A percentile compares a stretch with the other conserved stretches of the same genome.
phyloP scores from a whole-genome alignment of 805 yeast genomes.

The Myxozyma neotropica region DNA sequence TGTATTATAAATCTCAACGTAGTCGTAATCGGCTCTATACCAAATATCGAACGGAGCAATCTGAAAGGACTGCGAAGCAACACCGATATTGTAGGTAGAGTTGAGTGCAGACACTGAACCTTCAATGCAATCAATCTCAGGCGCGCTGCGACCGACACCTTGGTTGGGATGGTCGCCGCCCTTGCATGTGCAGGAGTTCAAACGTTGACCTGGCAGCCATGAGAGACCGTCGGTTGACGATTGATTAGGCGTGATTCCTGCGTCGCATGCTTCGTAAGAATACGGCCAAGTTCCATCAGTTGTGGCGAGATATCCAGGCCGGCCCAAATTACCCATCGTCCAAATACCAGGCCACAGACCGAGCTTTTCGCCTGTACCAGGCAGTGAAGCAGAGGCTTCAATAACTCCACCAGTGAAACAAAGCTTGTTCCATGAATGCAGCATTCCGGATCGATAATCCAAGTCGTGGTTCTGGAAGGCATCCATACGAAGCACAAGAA shows the following conservation, averaged over 20 bases:
- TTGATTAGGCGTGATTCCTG: constrained; percentile 93
- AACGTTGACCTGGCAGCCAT: constrained; percentile 79
- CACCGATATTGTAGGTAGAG: constrained; percentile 49
- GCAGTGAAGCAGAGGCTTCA: constrained; percentile 75
- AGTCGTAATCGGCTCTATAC: constrained; percentile 89
- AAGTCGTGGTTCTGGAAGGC: constrained; percentile 78
- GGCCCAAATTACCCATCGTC: constrained; percentile 90
- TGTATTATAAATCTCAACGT: constrained; percentile 67
- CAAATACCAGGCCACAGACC: constrained; percentile 98
- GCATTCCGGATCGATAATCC: constrained; percentile 85
- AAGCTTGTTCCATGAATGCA: constrained; percentile 88
- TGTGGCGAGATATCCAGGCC: constrained; percentile 86
- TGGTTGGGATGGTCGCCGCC: constrained; percentile 85
- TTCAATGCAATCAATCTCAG: constrained; percentile 91
- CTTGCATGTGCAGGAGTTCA: constrained; percentile 75
- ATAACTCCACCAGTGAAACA: constrained; percentile 84
- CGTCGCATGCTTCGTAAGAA: constrained; percentile 82
- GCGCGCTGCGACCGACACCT: constrained; percentile 92
- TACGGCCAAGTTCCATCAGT: constrained; percentile 97
- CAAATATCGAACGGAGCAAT: constrained; percentile 93
- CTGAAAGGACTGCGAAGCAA: constrained; percentile 89
- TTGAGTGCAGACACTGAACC: constrained; percentile 57
- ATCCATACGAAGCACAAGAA: constrained; percentile 69
- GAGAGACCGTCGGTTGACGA: constrained; percentile 87
- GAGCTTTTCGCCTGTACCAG: constrained; percentile 72